phyloP scores from a whole-genome alignment of 1,284 basidiomycete species.

The Lentinus polychrous region DNA sequence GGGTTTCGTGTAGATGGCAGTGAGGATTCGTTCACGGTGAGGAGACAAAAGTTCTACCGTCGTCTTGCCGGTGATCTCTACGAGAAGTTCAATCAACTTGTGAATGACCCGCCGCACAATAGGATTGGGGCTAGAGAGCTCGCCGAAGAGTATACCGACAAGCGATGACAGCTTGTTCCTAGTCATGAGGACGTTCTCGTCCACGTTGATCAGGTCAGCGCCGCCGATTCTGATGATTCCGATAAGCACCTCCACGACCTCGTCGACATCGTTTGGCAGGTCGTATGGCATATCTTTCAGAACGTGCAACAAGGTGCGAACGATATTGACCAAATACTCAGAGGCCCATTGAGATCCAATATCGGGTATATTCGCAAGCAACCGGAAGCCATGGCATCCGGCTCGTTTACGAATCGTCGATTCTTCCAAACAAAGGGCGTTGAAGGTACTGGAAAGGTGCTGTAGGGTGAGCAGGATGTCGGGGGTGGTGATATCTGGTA shows the following conservation, averaged over 20 bases:
- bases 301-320: conserved; percentile 88
- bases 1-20: conserved; percentile 93
- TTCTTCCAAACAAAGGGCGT: conserved; percentile 82
- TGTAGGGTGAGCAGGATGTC: conserved; percentile 66
- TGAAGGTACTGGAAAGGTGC: conserved; percentile 76
- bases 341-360: conserved; percentile 78
- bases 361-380: conserved; percentile 67
- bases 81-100: conserved; percentile 76
- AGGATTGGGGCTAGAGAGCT: conserved; percentile 84
- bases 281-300: conserved; percentile 95
- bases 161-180: conserved; percentile 57
- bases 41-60: conserved; percentile 78
- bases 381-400: conserved; percentile 77
- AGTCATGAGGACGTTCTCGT: conserved; percentile 33
- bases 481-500: conserved; percentile 36
- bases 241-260: conserved; percentile 76
- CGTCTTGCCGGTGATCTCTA: conserved; percentile 67
- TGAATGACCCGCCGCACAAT: conserved; percentile 85
- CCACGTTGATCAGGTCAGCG: conserved; percentile 36
- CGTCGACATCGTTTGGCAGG: conserved; percentile 76
- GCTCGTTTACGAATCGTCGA: conserved; percentile 85
- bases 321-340: conserved; percentile 87
- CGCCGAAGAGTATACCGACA: conserved; percentile 83
- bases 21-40: conserved; percentile 84
- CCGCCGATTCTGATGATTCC: conserved; percentile 74